Evolutionary conservation across 2,329 filamentous ascomycete genomes (phyloP).

Genomic region (Furcasterigmium furcatum): DNA sequence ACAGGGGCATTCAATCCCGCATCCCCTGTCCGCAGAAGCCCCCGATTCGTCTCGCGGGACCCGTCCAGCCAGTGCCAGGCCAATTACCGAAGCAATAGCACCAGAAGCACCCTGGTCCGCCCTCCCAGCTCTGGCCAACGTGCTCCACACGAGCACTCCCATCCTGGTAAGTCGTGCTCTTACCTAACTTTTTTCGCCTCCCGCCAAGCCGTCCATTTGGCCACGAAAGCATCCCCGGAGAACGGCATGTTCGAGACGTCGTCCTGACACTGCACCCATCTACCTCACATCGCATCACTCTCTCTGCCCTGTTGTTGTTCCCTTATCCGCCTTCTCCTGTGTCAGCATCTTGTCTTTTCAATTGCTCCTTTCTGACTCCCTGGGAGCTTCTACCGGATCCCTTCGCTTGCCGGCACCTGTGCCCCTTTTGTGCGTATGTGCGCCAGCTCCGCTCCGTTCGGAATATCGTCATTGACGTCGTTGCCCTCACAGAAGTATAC

Average conservation of each 20-base stretch:
- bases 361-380: constrained; percentile 4
- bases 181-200: constrained; percentile 6
- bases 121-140: neutral
- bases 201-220: constrained; percentile 11
- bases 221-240: constrained; percentile 10
- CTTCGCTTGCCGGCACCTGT: too few species aligned
- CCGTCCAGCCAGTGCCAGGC: too few species aligned
- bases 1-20: too few species aligned
- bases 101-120: neutral
- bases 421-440: neutral
- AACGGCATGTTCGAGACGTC: constrained; percentile 10
- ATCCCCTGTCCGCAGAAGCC: too few species aligned
- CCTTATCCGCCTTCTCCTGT: constrained; percentile 1
- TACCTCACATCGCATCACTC: constrained; percentile 10
- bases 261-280: neutral
- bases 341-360: constrained; percentile 14
- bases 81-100: neutral
- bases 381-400: too few species aligned
- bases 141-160: neutral
- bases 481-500: too few species aligned
- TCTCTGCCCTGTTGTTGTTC: constrained; percentile 7
- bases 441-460: too few species aligned
- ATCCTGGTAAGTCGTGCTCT: neutral
- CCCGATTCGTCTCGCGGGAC: too few species aligned
- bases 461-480: too few species aligned